Evolutionary conservation across 2,329 filamentous ascomycete species (phyloP), one percentile per base, ranked within the genome.

Genomic region (Blumeria graminis): DNA sequence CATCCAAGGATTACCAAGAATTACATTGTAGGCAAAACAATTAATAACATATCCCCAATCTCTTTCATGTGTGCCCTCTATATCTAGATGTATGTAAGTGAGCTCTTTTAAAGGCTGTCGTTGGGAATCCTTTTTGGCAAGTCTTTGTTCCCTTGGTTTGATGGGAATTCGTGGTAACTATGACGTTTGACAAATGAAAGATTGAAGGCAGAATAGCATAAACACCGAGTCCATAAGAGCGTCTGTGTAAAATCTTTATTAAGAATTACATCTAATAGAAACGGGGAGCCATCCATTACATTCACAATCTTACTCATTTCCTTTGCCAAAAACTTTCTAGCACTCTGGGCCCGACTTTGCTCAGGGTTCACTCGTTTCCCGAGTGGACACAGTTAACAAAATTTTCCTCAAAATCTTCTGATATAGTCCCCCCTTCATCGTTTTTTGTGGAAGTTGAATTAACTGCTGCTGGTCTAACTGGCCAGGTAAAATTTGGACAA

Each of bases 211-310:
- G 46, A 28, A 16, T 32, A 51, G 22, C 46, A 51, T 32, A 51
- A 33, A 33, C 16, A 32, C 7, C 46, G 46, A 51, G 28, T 51
- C 46, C 46, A 51, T 32, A 51, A 51, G 22, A n/a, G 46, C 28
- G 33, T 51, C 22, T 32, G 46, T 51, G 18, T 51, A 51, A 51
- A 51, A 51, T 5, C 46, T 28, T 51, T 51, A 51, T 51, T 51
- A 32, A 46, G 14, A n/a, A 52, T 35, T 5, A 35, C 48, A n/a
- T 52, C 48, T 52, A 35, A 35, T 8, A 52, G 9, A 46, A 9
- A 46, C 22, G 11, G 16, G 7, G 11, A n/a, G 3, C 41, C n/a
- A 46, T 46, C 41, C 16, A n/a, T 16, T 18, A 9, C 22, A 46
- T 46, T 46, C 9, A 46, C 41, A 46, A 46, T 46, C n/a, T 28